Base-by-base conservation (phyloP, 768 basidiomycete genomes). In the Suillus variegatus region DNA sequence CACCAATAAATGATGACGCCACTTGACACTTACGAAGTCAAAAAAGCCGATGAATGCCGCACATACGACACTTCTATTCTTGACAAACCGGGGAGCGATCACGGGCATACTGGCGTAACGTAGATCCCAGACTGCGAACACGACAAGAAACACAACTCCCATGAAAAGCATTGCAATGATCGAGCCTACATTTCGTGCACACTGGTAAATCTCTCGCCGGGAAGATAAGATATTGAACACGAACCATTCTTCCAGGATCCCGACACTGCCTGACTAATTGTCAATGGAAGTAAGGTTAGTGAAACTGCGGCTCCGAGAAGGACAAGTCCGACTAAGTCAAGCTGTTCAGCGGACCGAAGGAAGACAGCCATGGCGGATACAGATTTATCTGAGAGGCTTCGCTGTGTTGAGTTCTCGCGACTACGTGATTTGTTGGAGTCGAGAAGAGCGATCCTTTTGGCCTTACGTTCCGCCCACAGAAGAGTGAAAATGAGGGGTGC, bases 21-120 rank as follows among this genome's bases (percentile, higher is more conserved):
- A 9, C 28, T 18, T 9, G 14, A 58, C 16, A 80, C 66, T 67
- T 47, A 88, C 85, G 66, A 88, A 88, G 70, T 89, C 87, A 52
- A 87, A 82, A 58, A 86, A 88, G 18, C 88, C 89, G 66, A 92
- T 87, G 28, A 85, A 67, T 25, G 84, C 79, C 2, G 88, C 85
- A 16, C 85, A 81, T 14, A 89, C 76, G 18, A 92, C 85, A 35
- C 82, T 86, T n/a, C 79, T 77, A 69, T 89, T 90, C 41, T 71
- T 68, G 64, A 86, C 75, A 77, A 91, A 89, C 22, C 86, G 82
- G 20, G 79, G 78, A 13, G 90, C 83, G 28, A 91, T 77, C 56
- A 92, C 84, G 2, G 91, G 91, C 61, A 79, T 78, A 28, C 77
- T 78, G 18, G 91, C 85, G 63, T 81, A 73, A 69, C 79, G 83